Evolutionary conservation across 2,329 filamentous ascomycete species (phyloP), one percentile per base, ranked within the genome.

Genomic region (Botrytis hyacinthi): DNA sequence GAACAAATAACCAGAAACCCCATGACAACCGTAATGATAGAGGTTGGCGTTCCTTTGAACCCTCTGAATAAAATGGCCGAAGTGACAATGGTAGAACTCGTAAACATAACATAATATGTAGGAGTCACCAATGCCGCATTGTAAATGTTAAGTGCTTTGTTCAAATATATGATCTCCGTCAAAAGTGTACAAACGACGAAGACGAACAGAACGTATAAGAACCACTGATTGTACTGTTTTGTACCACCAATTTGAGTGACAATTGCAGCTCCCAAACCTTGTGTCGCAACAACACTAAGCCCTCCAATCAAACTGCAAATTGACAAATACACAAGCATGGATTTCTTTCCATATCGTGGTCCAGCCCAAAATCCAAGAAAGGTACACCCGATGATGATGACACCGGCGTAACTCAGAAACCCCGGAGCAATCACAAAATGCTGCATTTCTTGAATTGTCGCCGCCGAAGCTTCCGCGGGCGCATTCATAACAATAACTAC

Each of bases 31-130:
- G 94, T 97, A 63, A 93, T 87, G 73, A 99, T 98, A 40, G 92
- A 89, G 9, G 89, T 87, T 0, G 89, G 87, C 0, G 93, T 93
- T 51, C 95, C 96, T 80, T 97, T 95, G 87, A 99, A 98, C 12
- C 96, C 96, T 76, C 90, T 91, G 83, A 98, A 98, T 4, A 99
- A 86, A 65, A 99, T 91, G 5, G 95, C 93, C 0, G 95, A 98
- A 9, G 95, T 97, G 78, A 98, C 89, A 77, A 99, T 98, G 32
- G 96, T 98, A 8, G 94, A 92, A 78, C 92, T 97, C 57, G 96
- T 99, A 82, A 99, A 99, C 85, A 97, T 95, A 77, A 99, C 96
- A 82, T 99, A 99, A 84, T 99, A 99, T 3, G 96, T 99, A 0
- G 96, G 96, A 0, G 96, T 99, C 74, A 99, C 96, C 77, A 99